These are phyloP conservation scores for Mycena kentingensis DNA, from an alignment of 768 basidiomycete genomes.

Conservation along the genomic window DNA sequence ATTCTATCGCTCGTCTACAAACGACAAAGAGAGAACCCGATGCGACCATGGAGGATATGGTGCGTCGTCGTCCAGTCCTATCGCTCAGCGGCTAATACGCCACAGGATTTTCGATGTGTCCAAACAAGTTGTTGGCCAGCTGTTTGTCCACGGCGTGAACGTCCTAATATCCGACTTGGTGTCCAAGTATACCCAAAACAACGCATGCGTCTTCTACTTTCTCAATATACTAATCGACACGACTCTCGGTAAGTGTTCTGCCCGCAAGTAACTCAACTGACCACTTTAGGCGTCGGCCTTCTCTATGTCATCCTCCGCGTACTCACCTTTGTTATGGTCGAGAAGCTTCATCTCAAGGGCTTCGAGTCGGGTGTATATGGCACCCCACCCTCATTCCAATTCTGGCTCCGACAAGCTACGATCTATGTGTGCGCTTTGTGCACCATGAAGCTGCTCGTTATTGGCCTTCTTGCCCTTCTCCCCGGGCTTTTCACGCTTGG, in stretches of 20 bases:
- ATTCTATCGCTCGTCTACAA: constrained; percentile 85
- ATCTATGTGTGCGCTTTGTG: constrained; percentile 82
- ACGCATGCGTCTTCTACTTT: constrained; percentile 92
- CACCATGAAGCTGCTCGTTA: constrained; percentile 90
- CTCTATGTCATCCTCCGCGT: constrained; percentile 74
- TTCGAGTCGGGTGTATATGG: constrained; percentile 91
- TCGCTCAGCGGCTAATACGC: too few species aligned
- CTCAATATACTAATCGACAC: constrained; percentile 92
- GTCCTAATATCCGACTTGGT: constrained; percentile 77
- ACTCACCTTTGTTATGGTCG: constrained; percentile 64
- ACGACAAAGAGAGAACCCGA: constrained; percentile 81
- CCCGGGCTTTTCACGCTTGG: constrained; percentile 73
- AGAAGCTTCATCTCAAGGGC: constrained; percentile 67
- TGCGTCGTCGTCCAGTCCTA: constrained; percentile 43
- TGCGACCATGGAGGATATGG: constrained; percentile 94
- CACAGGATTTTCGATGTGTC: constrained; percentile 88
- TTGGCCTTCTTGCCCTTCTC: constrained; percentile 69
- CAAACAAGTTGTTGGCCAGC: constrained; percentile 86
- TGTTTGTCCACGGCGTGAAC: constrained; percentile 80
- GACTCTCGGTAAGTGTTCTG: constrained; percentile 69
- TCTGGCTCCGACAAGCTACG: constrained; percentile 76
- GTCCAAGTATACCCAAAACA: constrained; percentile 67
- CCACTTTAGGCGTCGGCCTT: constrained; percentile 71
- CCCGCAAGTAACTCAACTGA: constrained; percentile 2
- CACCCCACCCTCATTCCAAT: constrained; percentile 69